Percentiles rank a stretch among this genome's conserved stretches.
Evolutionary conservation across 805 yeast genomes (phyloP).

Genomic region (Wickerhamomyces hampshirensis): DNA sequence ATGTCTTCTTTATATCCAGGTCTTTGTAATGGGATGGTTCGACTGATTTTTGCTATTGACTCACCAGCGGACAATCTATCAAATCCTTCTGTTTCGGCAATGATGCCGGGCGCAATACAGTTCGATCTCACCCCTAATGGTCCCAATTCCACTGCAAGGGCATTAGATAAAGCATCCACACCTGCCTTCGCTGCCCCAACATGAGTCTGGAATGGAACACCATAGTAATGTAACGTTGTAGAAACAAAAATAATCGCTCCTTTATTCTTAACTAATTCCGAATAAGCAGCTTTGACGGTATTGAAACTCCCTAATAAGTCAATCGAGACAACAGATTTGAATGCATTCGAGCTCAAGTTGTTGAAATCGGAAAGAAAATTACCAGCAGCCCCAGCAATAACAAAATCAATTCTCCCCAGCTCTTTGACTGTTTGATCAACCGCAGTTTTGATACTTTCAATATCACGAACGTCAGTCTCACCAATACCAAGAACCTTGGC

Average conservation of each 20-base stretch:
- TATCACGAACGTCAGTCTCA: conserved; percentile 73
- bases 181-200: conserved; percentile 97
- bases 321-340: conserved; percentile 80
- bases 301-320: conserved; percentile 88
- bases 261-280: conserved; percentile 55
- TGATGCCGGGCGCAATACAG: conserved; percentile 89
- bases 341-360: conserved; percentile 77
- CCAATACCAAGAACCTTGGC: conserved; percentile 68
- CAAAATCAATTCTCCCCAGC: conserved; percentile 79
- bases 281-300: conserved; percentile 78
- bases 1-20: conserved; percentile 71
- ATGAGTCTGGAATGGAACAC: conserved; percentile 84
- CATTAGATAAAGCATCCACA: conserved; percentile 78
- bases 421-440: conserved; percentile 58
- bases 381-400: conserved; percentile 96
- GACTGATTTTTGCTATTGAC: conserved; percentile 34
- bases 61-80: conserved; percentile 49
- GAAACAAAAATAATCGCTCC: conserved; percentile 78
- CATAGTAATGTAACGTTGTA: conserved; percentile 87
- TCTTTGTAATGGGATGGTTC: conserved; percentile 53
- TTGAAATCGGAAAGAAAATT: conserved; percentile 81
- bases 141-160: conserved; percentile 87
- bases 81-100: conserved; percentile 83
- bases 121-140: conserved; percentile 83
- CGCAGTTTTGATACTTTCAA: conserved; percentile 54